These are phyloP conservation scores for Penicillium frequentans DNA, from an alignment of 2,329 filamentous ascomycete genomes.

Conservation along the genomic window DNA sequence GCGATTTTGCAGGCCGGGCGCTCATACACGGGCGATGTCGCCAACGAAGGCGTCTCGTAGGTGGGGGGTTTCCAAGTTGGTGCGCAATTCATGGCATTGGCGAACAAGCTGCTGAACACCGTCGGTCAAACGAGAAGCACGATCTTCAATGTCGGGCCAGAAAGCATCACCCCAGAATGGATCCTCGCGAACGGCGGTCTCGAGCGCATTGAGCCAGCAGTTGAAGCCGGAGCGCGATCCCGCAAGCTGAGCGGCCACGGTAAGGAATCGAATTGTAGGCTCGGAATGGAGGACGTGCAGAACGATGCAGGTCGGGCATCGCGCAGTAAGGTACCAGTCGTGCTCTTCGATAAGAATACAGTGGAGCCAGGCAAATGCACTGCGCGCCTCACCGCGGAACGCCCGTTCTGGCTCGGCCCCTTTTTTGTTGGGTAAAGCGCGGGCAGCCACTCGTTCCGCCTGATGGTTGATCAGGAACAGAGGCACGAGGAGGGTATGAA, in stretches of 20 bases:
- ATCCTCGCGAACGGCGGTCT: slow-evolving; percentile 43
- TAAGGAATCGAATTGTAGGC: slow-evolving; percentile 45
- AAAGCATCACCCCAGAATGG: slow-evolving; percentile 45
- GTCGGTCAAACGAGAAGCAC: slow-evolving; percentile 38
- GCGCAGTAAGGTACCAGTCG: slow-evolving; percentile 58
- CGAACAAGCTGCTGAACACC: slow-evolving; percentile 40
- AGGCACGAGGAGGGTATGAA: slow-evolving; percentile 60
- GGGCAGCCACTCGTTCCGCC: slow-evolving; percentile 54
- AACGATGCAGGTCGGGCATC: slow-evolving; percentile 53
- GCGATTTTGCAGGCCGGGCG: slow-evolving; percentile 26
- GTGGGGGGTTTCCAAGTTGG: slow-evolving; percentile 24
- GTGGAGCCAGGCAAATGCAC: slow-evolving; percentile 60
- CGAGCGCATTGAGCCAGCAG: slow-evolving; percentile 41
- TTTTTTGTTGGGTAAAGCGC: slow-evolving; percentile 49
- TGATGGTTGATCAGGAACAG: slow-evolving; percentile 57
- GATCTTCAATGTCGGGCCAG: slow-evolving; percentile 44
- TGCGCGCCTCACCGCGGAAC: slow-evolving; percentile 57
- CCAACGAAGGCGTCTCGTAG: slow-evolving; percentile 16
- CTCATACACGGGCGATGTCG: slow-evolving; percentile 19
- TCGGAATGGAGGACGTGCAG: slow-evolving; percentile 46
- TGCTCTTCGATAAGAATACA: slow-evolving; percentile 59
- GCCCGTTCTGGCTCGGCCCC: slow-evolving; percentile 57
- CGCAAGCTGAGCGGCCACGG: slow-evolving; percentile 43
- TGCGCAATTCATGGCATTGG: slow-evolving; percentile 40
- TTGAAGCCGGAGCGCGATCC: slow-evolving; percentile 36